phyloP scores from a whole-genome alignment of 2,329 filamentous ascomycete genomes.

The Chaetomiaceae sp. region DNA sequence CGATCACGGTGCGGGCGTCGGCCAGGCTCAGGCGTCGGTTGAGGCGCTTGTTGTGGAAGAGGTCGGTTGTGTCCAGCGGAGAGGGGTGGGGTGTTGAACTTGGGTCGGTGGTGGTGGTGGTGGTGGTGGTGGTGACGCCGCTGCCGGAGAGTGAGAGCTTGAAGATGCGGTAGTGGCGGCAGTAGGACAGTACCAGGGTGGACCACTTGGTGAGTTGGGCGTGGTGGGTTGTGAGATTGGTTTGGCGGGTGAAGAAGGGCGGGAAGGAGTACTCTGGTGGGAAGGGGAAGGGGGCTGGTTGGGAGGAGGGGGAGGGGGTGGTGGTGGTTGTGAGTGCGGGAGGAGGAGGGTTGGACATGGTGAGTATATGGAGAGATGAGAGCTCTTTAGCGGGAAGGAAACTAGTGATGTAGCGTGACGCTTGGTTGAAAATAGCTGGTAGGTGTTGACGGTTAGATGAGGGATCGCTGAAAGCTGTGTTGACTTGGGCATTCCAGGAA shows the following conservation, averaged over 20 bases:
- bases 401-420: no score
- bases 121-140: constrained; percentile 33
- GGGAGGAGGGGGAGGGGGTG: neutral
- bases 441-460: no score
- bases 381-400: no score
- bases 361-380: neutral
- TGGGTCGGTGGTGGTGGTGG: constrained; percentile 33
- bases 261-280: constrained; percentile 68
- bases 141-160: constrained; percentile 61
- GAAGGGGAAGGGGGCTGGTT: constrained; percentile 41
- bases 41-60: constrained; percentile 54
- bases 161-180: constrained; percentile 69
- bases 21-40: constrained; percentile 43
- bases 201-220: constrained; percentile 82
- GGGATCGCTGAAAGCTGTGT: no score
- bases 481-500: no score
- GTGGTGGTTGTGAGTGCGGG: neutral
- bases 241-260: constrained; percentile 78
- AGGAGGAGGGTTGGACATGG: neutral
- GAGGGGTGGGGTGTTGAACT: constrained; percentile 50
- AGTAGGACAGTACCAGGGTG: constrained; percentile 77
- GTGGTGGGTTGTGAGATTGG: constrained; percentile 65
- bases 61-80: constrained; percentile 31
- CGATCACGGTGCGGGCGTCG: constrained; percentile 53
- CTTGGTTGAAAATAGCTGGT: no score